Conservation (phyloP, 306 rosid genomes). For the Arachis hypogaea region DNA sequence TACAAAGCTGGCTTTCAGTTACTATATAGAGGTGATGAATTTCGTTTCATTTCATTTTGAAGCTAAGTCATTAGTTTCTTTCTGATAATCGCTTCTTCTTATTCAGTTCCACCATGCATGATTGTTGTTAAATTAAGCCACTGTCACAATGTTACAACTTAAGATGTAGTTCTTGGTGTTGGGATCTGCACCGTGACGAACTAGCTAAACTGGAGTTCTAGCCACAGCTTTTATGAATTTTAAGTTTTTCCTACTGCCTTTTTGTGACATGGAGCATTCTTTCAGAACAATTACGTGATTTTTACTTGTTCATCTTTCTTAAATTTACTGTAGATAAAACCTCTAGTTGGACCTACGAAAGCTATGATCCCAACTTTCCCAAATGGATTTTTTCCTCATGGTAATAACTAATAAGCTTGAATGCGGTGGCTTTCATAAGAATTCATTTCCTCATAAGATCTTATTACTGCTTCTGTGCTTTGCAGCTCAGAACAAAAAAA, state of each 20-base stretch:
- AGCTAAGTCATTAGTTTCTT: constrained; percentile 17
- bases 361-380: constrained; percentile 74
- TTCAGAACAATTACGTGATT: neutral
- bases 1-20: constrained; percentile 96
- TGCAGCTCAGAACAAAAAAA: constrained; percentile 85
- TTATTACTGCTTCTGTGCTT: constrained; percentile 32
- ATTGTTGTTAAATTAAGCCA: too few species aligned
- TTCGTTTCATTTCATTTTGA: neutral
- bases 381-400: constrained; percentile 91
- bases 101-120: neutral
- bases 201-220: too few species aligned
- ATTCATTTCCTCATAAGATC: constrained; percentile 27
- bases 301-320: neutral
- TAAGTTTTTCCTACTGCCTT: too few species aligned
- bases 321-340: constrained; percentile 61
- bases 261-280: too few species aligned
- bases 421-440: constrained; percentile 22
- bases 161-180: too few species aligned
- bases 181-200: too few species aligned
- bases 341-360: constrained; percentile 88
- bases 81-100: constrained; percentile 11
- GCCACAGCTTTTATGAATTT: too few species aligned
- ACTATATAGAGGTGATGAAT: constrained; percentile 86
- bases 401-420: constrained; percentile 44
- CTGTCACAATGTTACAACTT: too few species aligned